Evolutionary conservation across 768 basidiomycete genomes (phyloP), one percentile per base, ranked within the genome.

Genomic region (Naganishia vaughanmartiniae): DNA sequence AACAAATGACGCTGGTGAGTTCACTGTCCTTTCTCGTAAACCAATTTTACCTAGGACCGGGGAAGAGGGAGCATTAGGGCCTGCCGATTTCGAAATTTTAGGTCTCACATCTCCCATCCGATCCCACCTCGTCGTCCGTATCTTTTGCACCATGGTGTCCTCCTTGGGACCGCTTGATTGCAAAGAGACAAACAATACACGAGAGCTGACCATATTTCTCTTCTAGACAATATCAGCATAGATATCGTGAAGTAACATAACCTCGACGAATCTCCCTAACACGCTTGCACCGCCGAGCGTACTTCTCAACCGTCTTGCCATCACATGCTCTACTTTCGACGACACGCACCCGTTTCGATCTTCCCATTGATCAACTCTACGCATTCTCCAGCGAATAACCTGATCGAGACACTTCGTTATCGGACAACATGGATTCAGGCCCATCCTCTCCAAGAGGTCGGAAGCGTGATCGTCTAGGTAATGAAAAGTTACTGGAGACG

Each of bases 391-490:
- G 39, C 60, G 24, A 46, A 19, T 14, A 63, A 6, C 39, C 60
- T 26, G 24, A 26, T 63, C 26, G 57, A 58, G 34, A 58, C 19
- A 33, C 57, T 5, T 34, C 12, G 57, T n/a, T 24, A 19, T 24
- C 36, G 57, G 30, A 31, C 30, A 63, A 36, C 60, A 63, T 63
- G 60, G 60, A 63, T 28, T 63, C 60, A 63, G 60, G 60, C 17
- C 42, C 60, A 34, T 11, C 60, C 39, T 63, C 60, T 17, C 60
- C 60, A 28, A 63, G 60, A 45, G 60, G 60, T 30, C 60, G 60
- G n/a, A 63, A 63, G 30, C 60, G 60, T 24, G 60, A 63, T 30
- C 60, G 60, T 30, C 60, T 63, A 42, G 60, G 60, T 26, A 63
- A 63, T 30, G 60, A 63, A 45, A 63, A 26, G n/a, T 21, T 7